These are phyloP conservation scores for Funneliformis mosseae DNA, from an alignment of 192 early-diverging fungal species.

Conservation along the genomic window DNA sequence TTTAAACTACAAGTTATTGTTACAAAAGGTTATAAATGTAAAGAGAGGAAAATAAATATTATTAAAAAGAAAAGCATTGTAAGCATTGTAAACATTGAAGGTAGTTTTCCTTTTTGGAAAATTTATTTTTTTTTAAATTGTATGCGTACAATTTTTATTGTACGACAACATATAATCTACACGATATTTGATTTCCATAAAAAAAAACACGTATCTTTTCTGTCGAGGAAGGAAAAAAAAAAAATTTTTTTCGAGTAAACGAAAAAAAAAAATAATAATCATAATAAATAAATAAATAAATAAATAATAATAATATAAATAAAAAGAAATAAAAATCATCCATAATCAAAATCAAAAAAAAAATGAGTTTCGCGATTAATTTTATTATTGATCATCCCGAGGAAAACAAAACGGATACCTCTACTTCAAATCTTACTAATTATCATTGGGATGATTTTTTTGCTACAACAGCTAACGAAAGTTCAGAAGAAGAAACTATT, in stretches of 20 bases:
- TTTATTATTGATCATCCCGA: not conserved
- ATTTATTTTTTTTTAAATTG: not conserved
- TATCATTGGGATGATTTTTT: not conserved
- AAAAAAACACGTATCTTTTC: no score
- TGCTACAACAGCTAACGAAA: not conserved
- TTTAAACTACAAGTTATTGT: no score
- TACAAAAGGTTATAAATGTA: not conserved
- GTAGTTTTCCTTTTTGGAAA: not conserved
- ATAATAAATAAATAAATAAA: no score
- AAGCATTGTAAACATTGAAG: no score
- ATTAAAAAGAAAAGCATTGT: no score
- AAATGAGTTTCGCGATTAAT: not conserved
- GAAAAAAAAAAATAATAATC: no score
- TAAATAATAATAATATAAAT: no score
- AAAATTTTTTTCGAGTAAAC: no score
- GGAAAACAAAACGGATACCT: not conserved
- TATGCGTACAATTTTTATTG: not conserved
- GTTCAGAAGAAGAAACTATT: not conserved
- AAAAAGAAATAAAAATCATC: no score
- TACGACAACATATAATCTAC: no score
- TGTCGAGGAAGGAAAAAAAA: no score
- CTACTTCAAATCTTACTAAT: not conserved
- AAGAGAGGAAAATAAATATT: not conserved
- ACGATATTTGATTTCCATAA: not conserved
- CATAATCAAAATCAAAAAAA: not conserved